These are phyloP conservation scores for Fusarium falciforme DNA, from an alignment of 2,329 filamentous ascomycete species.

Conservation along the genomic window DNA sequence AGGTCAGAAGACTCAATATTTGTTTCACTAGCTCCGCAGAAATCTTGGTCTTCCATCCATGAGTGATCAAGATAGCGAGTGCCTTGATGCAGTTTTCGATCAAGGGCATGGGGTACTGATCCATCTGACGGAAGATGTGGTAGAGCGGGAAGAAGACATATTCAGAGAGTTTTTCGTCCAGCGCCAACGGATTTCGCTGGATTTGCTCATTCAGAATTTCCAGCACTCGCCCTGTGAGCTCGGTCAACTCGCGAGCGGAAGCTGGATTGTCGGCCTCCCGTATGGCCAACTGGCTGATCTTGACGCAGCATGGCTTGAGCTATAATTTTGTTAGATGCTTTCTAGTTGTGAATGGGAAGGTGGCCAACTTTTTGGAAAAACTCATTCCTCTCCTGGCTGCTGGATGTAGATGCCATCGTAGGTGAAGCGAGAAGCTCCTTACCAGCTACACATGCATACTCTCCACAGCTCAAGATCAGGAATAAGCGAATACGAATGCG, in stretches of 20 bases:
- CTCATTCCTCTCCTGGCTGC: constrained; percentile 43
- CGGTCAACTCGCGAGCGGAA: constrained; percentile 57
- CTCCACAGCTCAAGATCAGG: constrained; percentile 20
- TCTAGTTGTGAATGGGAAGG: background rate
- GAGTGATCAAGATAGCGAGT: constrained; percentile 75
- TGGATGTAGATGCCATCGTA: constrained; percentile 43
- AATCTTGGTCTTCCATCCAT: constrained; percentile 83
- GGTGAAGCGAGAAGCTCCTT: constrained; percentile 32
- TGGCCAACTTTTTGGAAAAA: constrained; percentile 47
- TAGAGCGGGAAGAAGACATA: constrained; percentile 96
- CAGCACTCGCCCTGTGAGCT: constrained; percentile 59
- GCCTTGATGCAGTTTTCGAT: constrained; percentile 83
- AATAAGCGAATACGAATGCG: constrained; percentile 30
- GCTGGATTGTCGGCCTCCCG: constrained; percentile 57
- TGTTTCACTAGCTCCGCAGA: constrained; percentile 81
- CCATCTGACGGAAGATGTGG: constrained; percentile 82
- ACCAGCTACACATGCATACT: constrained; percentile 37
- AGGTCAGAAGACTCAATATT: constrained; percentile 84
- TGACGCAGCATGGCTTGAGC: constrained; percentile 73
- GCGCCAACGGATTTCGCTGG: constrained; percentile 55
- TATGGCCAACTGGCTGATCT: constrained; percentile 68
- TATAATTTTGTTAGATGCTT: constrained; percentile 44
- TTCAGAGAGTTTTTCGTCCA: constrained; percentile 89
- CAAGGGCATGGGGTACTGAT: constrained; percentile 75
- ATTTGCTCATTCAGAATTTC: constrained; percentile 59